Evolutionary conservation across 305 asterid genomes (phyloP).

Genomic region (Plantago coronopus): DNA sequence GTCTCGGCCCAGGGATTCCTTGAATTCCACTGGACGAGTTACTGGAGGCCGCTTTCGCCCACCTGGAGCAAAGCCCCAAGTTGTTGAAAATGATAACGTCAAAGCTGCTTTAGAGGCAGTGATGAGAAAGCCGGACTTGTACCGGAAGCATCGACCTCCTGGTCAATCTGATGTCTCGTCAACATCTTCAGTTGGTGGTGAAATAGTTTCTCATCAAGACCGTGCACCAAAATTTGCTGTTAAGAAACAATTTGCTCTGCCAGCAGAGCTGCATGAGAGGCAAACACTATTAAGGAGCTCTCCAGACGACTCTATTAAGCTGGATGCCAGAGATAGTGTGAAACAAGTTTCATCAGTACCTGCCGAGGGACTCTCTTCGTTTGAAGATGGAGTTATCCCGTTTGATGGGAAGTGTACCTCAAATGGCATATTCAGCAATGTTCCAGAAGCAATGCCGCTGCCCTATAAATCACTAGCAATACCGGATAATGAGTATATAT

Average conservation of each 20-base stretch:
- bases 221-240: slow-evolving; percentile 33
- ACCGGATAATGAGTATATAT: slow-evolving; percentile 72
- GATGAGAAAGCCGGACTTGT: slow-evolving; percentile 73
- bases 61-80: slow-evolving; percentile 43
- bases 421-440: slow-evolving; percentile 31
- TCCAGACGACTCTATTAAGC: slow-evolving; percentile 37
- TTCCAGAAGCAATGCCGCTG: slow-evolving; percentile 38
- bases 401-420: slow-evolving; percentile 32
- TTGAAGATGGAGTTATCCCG: slow-evolving; percentile 34
- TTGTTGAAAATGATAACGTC: slow-evolving; percentile 55
- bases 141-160: slow-evolving; percentile 45
- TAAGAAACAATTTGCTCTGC: slow-evolving; percentile 34
- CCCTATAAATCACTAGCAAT: slow-evolving; percentile 43
- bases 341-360: slow-evolving; percentile 37
- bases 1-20: slow-evolving; percentile 43
- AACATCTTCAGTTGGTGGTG: slow-evolving; percentile 28
- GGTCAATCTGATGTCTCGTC: slow-evolving; percentile 52
- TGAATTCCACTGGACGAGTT: slow-evolving; percentile 45
- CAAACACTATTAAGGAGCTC: slow-evolving; percentile 25
- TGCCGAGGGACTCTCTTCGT: slow-evolving; percentile 38
- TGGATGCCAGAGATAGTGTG: slow-evolving; percentile 30
- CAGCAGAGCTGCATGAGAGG: slow-evolving; percentile 47
- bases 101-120: slow-evolving; percentile 89
- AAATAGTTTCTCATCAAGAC: slow-evolving; percentile 33
- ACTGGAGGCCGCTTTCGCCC: slow-evolving; percentile 52